Conservation (phyloP, 2,329 filamentous ascomycete genomes). For the Exophiala phaeomuriformis region DNA sequence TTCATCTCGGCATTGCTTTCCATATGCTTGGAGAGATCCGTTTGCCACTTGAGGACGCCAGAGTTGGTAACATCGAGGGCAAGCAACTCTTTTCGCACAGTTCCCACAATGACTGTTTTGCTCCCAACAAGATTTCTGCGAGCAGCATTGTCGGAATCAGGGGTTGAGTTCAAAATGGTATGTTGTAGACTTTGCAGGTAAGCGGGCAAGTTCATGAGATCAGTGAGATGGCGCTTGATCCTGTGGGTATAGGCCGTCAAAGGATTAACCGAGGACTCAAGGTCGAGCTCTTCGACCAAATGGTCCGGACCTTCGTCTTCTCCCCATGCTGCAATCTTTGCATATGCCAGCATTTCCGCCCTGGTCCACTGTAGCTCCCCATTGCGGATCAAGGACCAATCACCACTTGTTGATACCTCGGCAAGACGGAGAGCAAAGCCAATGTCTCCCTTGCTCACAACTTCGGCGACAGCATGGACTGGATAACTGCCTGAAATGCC, state of each 20-base stretch:
- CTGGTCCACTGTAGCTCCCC: conserved; percentile 73
- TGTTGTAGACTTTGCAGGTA: conserved; percentile 64
- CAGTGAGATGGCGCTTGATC: conserved; percentile 69
- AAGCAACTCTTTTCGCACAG: conserved; percentile 68
- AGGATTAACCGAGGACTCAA: conserved; percentile 76
- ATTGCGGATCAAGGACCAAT: conserved; percentile 80
- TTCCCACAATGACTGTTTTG: conserved; percentile 75
- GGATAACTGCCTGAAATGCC: conserved; percentile 34
- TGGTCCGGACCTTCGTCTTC: conserved; percentile 66
- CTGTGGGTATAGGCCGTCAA: conserved; percentile 80
- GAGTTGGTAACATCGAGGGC: conserved; percentile 69
- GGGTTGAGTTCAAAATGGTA: conserved; percentile 47
- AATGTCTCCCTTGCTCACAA: conserved; percentile 63
- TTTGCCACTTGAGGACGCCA: conserved; percentile 69
- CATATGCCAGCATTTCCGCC: conserved; percentile 71
- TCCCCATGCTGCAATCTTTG: conserved; percentile 72
- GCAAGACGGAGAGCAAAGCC: conserved; percentile 74
- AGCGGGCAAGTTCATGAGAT: conserved; percentile 67
- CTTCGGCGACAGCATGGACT: conserved; percentile 62
- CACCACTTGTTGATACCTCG: conserved; percentile 55
- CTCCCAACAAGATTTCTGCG: conserved; percentile 80
- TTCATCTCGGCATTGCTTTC: conserved; percentile 53
- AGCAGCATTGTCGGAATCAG: conserved; percentile 11
- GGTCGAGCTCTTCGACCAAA: conserved; percentile 71
- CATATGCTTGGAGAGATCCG: conserved; percentile 52